Evolutionary conservation across 2,329 filamentous ascomycete species (phyloP).

Genomic region (Colletotrichum sp.): DNA sequence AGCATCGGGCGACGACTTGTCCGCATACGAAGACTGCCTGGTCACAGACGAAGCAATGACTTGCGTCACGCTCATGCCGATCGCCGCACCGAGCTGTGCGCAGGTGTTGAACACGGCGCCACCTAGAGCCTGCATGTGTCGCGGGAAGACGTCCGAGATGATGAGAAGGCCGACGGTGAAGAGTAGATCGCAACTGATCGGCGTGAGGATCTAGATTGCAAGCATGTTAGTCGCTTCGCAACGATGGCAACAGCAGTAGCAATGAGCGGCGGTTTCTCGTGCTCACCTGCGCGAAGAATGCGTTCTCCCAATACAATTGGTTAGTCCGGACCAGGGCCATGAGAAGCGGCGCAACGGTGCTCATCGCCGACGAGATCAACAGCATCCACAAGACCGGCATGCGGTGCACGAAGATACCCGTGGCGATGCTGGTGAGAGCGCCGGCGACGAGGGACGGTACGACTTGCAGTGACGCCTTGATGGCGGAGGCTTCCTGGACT

Average conservation of each 20-base stretch:
- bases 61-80: constrained; percentile 55
- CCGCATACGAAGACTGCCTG: not conserved
- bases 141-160: constrained; percentile 58
- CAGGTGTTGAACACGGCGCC: constrained; percentile 66
- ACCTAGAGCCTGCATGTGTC: constrained; percentile 59
- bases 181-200: constrained; percentile 49
- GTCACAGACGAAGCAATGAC: constrained; percentile 38
- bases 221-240: constrained; percentile 28
- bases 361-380: constrained; percentile 34
- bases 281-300: constrained; percentile 37
- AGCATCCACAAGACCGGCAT: constrained; percentile 35
- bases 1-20: constrained; percentile 24
- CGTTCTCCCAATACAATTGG: constrained; percentile 49
- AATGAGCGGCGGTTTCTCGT: not conserved
- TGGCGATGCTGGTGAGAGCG: constrained; percentile 34
- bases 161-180: constrained; percentile 61
- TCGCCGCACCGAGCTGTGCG: constrained; percentile 58
- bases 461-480: constrained; percentile 44
- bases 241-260: constrained; percentile 27
- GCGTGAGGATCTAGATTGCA: constrained; percentile 34
- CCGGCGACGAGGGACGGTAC: constrained; percentile 41
- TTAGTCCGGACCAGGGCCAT: constrained; percentile 49
- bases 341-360: constrained; percentile 44
- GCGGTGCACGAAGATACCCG: constrained; percentile 38
- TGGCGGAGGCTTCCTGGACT: constrained; percentile 42